These are phyloP conservation scores for Gymnopilus dilepis DNA, from an alignment of 768 basidiomycete species.

Conservation along the genomic window DNA sequence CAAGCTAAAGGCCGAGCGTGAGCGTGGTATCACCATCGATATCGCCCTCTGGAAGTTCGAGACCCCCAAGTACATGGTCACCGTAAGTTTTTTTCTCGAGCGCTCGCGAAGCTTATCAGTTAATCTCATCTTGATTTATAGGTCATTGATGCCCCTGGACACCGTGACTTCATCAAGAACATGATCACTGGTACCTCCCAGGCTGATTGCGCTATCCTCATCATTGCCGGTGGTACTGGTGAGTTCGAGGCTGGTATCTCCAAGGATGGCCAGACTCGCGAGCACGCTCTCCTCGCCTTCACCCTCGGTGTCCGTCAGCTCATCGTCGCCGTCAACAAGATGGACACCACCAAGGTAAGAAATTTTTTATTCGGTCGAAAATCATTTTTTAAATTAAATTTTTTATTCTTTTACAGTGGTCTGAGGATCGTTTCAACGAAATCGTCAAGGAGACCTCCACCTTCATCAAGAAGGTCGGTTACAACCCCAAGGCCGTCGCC, in stretches of 20 bases:
- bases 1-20: constrained; percentile 99
- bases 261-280: constrained; percentile 99
- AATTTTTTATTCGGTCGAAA: neutral
- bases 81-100: constrained; percentile 54
- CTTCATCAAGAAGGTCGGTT: constrained; percentile 99
- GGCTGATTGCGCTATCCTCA: constrained; percentile 99
- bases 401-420: constrained; percentile 69
- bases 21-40: constrained; percentile 99
- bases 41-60: constrained; percentile 99
- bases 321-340: constrained; percentile 99
- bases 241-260: constrained; percentile 99
- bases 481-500: constrained; percentile 98
- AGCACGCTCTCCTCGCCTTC: constrained; percentile 99
- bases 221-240: constrained; percentile 99
- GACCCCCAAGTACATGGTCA: constrained; percentile 95
- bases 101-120: constrained; percentile 20
- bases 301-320: constrained; percentile 99
- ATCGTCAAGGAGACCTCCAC: constrained; percentile 96
- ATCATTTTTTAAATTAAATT: constrained; percentile 5
- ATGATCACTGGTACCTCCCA: constrained; percentile 99
- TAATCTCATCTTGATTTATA: constrained; percentile 36
- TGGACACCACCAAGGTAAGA: constrained; percentile 96
- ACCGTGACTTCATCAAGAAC: constrained; percentile 99
- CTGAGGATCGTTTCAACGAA: constrained; percentile 99
- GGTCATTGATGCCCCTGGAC: constrained; percentile 99